Conservation (phyloP, 805 yeast species). For the Grigorovia jiainica region DNA sequence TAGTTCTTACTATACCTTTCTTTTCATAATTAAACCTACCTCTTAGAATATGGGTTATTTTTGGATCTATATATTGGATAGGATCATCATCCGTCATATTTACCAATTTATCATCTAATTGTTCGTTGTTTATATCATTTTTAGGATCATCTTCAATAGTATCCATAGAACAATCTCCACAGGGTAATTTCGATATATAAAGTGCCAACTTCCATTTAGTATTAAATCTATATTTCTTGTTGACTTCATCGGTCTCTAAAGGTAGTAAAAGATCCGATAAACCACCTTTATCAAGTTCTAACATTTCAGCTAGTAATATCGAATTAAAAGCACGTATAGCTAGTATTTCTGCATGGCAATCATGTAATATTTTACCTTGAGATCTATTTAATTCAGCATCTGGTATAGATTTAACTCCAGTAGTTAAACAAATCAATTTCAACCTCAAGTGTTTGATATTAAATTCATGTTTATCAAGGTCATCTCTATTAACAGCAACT, state of each 20-base stretch:
- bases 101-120: constrained; percentile 9
- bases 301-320: constrained; percentile 42
- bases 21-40: constrained; percentile 54
- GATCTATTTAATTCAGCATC: constrained; percentile 33
- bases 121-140: not conserved
- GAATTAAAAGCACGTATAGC: constrained; percentile 63
- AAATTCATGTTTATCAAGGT: constrained; percentile 8
- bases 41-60: constrained; percentile 31
- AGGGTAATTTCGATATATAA: constrained; percentile 69
- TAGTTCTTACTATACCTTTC: constrained; percentile 71
- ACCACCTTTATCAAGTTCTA: constrained; percentile 6
- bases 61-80: constrained; percentile 21
- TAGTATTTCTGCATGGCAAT: constrained; percentile 83
- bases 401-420: constrained; percentile 80
- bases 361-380: constrained; percentile 65
- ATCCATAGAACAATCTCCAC: constrained; percentile 82
- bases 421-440: constrained; percentile 44
- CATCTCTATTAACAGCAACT: constrained; percentile 33
- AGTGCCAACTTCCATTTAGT: constrained; percentile 40
- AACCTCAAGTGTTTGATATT: constrained; percentile 10
- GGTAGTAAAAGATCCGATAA: constrained; percentile 7
- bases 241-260: not conserved
- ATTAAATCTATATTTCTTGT: constrained; percentile 26
- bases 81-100: constrained; percentile 12
- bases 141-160: constrained; percentile 9